phyloP scores from a whole-genome alignment of 2,329 filamentous ascomycete genomes.

The Ophidiomyces ophidiicola region DNA sequence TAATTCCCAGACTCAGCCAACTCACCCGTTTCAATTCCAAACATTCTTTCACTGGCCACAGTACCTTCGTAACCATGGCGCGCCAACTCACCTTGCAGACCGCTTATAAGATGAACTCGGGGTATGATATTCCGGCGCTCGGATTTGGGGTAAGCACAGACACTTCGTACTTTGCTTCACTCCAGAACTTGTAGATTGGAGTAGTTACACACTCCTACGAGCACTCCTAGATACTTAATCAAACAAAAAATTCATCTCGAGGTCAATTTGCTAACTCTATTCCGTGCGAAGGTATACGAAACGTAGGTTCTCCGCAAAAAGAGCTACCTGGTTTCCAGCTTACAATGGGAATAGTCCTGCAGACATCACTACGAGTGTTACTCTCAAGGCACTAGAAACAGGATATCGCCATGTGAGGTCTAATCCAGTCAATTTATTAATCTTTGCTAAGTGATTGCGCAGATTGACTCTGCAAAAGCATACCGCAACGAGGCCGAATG shows the following conservation, averaged over 20 bases:
- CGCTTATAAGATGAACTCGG: slow-evolving; percentile 42
- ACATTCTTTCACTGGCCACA: background rate
- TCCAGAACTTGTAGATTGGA: background rate
- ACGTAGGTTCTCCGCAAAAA: slow-evolving; percentile 22
- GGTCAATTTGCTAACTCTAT: slow-evolving; percentile 12
- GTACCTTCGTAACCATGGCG: slow-evolving; percentile 11
- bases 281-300: slow-evolving; percentile 27
- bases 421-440: slow-evolving; percentile 2
- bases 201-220: background rate
- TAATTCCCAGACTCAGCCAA: too few relatives aligned
- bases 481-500: slow-evolving; percentile 49
- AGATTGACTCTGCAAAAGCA: slow-evolving; percentile 47
- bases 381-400: slow-evolving; percentile 42
- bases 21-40: background rate
- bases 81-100: slow-evolving; percentile 22
- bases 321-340: background rate
- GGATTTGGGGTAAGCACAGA: slow-evolving; percentile 34
- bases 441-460: slow-evolving; percentile 1
- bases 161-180: background rate
- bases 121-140: slow-evolving; percentile 48
- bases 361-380: slow-evolving; percentile 45
- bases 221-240: too few relatives aligned
- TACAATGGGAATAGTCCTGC: slow-evolving; percentile 36
- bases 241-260: too few relatives aligned
- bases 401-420: slow-evolving; percentile 46